Percentiles rank a stretch among this genome's conserved stretches.
Conservation (phyloP, 345 rosid genomes). For the Mangifera indica region DNA sequence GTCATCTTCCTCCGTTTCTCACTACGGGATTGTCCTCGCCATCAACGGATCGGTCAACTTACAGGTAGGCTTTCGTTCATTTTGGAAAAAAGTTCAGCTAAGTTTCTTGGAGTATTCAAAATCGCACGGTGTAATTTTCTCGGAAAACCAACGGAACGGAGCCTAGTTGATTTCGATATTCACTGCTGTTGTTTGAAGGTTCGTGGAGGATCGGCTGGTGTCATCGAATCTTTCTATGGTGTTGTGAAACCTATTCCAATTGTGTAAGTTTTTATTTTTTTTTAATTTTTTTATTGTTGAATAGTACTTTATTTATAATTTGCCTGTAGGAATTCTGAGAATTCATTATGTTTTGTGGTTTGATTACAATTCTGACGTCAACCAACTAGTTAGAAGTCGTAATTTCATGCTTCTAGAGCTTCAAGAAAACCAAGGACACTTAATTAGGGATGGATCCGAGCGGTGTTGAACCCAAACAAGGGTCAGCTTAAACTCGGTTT, state of each 20-base stretch:
- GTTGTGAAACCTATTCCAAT: constrained; percentile 72
- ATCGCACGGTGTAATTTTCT: background rate
- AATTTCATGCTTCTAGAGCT: no score
- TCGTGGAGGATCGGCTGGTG: constrained; percentile 90
- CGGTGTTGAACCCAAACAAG: no score
- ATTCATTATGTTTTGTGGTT: no score
- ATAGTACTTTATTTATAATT: background rate
- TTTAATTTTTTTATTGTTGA: background rate
- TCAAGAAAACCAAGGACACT: no score
- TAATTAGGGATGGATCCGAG: no score
- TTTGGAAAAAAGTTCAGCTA: background rate
- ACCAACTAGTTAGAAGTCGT: no score
- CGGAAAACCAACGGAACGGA: background rate
- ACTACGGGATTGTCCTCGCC: constrained; percentile 66
- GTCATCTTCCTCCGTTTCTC: constrained; percentile 69
- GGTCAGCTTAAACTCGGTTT: no score
- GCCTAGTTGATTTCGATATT: background rate
- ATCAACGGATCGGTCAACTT: constrained; percentile 68
- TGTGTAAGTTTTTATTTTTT: constrained; percentile 38
- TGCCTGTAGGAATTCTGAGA: background rate
- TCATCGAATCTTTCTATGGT: constrained; percentile 77
- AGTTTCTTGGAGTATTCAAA: no score
- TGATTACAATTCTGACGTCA: no score
- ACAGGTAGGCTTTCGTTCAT: constrained; percentile 46
- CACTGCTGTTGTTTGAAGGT: constrained; percentile 37